Percentiles rank a stretch among this genome's conserved stretches.
phyloP scores from a whole-genome alignment of 2,329 filamentous ascomycete species.

The Monosporascus ibericus region DNA sequence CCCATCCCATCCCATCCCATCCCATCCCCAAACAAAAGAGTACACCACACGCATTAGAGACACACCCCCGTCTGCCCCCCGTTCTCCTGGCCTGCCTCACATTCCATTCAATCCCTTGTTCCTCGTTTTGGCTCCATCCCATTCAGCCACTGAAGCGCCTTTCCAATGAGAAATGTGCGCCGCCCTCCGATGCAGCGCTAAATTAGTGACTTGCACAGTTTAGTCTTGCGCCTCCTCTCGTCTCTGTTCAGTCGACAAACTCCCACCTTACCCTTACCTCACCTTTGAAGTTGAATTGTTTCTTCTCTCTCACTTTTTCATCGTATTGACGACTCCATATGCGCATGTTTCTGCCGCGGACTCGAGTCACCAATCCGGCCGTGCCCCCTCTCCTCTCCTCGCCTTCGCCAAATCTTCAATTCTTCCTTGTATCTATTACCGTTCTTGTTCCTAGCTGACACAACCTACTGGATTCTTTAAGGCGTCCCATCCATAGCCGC shows the following conservation, averaged over 20 bases:
- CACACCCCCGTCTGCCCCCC: neutral
- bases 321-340: constrained; percentile 9
- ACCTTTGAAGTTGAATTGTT: constrained; percentile 12
- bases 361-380: constrained; percentile 8
- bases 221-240: too few relatives aligned
- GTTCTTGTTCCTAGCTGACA: constrained; percentile 9
- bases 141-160: constrained; percentile 1
- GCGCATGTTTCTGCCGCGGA: neutral
- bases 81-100: neutral
- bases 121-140: constrained; percentile 5
- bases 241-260: too few relatives aligned
- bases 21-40: too few relatives aligned
- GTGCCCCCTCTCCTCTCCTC: constrained; percentile 8
- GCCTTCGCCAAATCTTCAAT: constrained; percentile 8
- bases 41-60: neutral
- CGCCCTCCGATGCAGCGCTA: too few relatives aligned
- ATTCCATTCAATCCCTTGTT: constrained; percentile 1
- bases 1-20: too few relatives aligned
- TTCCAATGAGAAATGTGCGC: neutral
- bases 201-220: too few relatives aligned
- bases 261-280: too few relatives aligned
- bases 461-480: constrained; percentile 6
- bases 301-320: constrained; percentile 12
- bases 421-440: constrained; percentile 12
- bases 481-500: constrained; percentile 20